Evolutionary conservation across 768 basidiomycete genomes (phyloP).

Genomic region (Suillus lakei): DNA sequence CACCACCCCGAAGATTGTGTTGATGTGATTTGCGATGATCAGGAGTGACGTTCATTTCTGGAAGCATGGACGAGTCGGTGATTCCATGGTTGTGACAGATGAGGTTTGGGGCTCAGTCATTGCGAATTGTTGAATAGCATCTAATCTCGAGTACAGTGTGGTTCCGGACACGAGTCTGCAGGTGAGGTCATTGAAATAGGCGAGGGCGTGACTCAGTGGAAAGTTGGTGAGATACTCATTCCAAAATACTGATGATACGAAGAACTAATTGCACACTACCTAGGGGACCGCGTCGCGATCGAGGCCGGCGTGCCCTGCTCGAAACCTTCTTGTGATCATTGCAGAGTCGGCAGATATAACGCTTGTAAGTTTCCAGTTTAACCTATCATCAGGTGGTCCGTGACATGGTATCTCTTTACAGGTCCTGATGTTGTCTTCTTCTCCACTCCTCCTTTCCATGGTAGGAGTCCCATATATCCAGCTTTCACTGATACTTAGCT

Average conservation of each 20-base stretch:
- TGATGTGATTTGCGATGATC: not conserved
- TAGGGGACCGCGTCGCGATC: constrained; percentile 70
- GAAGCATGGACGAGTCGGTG: constrained; percentile 71
- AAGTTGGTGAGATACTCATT: constrained; percentile 45
- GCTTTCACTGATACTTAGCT: not conserved
- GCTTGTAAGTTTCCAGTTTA: constrained; percentile 45
- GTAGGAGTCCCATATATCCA: constrained; percentile 31
- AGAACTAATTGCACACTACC: constrained; percentile 12
- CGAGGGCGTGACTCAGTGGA: constrained; percentile 70
- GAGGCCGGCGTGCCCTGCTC: constrained; percentile 75
- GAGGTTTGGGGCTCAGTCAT: constrained; percentile 45
- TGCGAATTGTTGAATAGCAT: not conserved
- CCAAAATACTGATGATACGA: not conserved
- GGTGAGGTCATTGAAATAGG: constrained; percentile 69
- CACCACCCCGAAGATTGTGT: not conserved
- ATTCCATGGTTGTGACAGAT: constrained; percentile 72
- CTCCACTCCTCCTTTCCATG: constrained; percentile 72
- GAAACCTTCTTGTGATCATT: constrained; percentile 61
- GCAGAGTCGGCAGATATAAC: constrained; percentile 68
- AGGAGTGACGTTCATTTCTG: constrained; percentile 80
- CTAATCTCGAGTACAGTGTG: constrained; percentile 46
- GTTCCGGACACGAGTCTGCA: constrained; percentile 73
- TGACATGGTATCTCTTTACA: constrained; percentile 15
- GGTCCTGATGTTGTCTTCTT: constrained; percentile 61
- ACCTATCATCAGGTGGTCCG: too few relatives aligned